Base-by-base conservation (phyloP, 371 early-diverging fungal species). In the Mucor ambiguus region DNA sequence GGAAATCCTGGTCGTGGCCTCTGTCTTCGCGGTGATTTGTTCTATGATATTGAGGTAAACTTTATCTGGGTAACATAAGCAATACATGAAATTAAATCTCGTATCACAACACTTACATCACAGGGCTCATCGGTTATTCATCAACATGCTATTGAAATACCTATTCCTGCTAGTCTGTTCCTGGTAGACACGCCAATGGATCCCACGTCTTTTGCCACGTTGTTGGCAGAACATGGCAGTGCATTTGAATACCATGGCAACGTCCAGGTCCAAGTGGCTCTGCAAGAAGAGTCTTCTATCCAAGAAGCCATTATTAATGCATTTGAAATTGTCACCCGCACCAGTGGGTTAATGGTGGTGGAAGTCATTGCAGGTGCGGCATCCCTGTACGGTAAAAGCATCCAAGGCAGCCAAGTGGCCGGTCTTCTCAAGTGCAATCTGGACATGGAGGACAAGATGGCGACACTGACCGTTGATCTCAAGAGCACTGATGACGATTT, bases 291-390 rank as follows among this genome's bases (percentile, higher is more conserved):
- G 10, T 61, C 68, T 24, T 44, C 71, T 32, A 38, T 60, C 2
- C 69, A 63, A 32, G 44, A 48, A 10, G 32, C 57, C 14, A 61
- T 72, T 32, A 75, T 80, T 64, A 67, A 73, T 20, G 83, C 83
- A 7, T 73, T 88, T n/a, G 81, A 82, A 44, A 69, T 68, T 54
- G 74, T 90, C 12, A 81, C 87, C 0, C 59, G 69, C 6, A 72
- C 75, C 2, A 84, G 82, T 4, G 81, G 83, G 2, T 72, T 88
- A 0, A 84, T 83, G 60, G 82, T 90, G 10, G 92, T 93, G 4
- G 92, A 92, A 68, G 82, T 84, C 10, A 86, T 92, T 29, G 85
- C 86, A 28, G 88, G 87, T 11, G 92, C 91, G 0, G 91, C 88
- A 7, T 90, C 91, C 2, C 78, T 93, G 16, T 91, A 90, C 75